Base-by-base conservation (phyloP, 495 filamentous ascomycete species). In the Penicillium angulare region DNA sequence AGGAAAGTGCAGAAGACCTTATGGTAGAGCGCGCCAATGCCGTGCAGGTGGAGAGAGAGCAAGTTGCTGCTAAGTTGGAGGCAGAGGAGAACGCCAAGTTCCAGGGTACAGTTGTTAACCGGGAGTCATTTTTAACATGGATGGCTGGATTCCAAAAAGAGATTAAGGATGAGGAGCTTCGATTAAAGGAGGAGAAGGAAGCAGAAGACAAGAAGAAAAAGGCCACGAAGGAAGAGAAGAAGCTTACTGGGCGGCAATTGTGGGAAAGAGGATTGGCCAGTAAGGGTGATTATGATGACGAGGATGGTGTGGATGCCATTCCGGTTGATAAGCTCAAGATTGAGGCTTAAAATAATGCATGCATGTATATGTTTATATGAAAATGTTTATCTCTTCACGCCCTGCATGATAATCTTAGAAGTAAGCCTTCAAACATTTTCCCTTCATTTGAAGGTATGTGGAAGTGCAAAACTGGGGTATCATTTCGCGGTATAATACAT, bases 81-180 rank as follows among this genome's bases (percentile, higher is more conserved):
- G 87, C 87, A 52, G 89, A 92, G 67, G 93, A 97, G 75, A 97
- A 97, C 65, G 79, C 84, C 47, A 97, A 97, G 68, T 99, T 99
- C 71, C 85, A 91, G 54, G 93, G 93, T n/a, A 89, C 88, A 42
- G 76, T 78, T 32, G 93, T 99, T 3, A 97, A 83, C 29, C 71
- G 78, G 17, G 90, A 95, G 73, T 86, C 84, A 3, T 99, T 97
- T 60, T 60, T 87, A 52, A 79, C 76, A 55, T 97, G 95, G 95
- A 74, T 87, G 50, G 81, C 85, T 21, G 73, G 60, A n/a, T 99
- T 97, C 57, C 66, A 82, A 57, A 76, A 77, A 64, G 92, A 97
- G 70, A 80, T 86, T 77, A 85, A 86, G 65, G 90, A 90, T 41
- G 73, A 77, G 56, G 78, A 82, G 57, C 67, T 71, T 58, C 78